Percentiles rank a stretch among this genome's conserved stretches.
These are phyloP conservation scores for Seminavis robusta DNA, from an alignment of 108 stramenopile genomes.

Conservation along the genomic window DNA sequence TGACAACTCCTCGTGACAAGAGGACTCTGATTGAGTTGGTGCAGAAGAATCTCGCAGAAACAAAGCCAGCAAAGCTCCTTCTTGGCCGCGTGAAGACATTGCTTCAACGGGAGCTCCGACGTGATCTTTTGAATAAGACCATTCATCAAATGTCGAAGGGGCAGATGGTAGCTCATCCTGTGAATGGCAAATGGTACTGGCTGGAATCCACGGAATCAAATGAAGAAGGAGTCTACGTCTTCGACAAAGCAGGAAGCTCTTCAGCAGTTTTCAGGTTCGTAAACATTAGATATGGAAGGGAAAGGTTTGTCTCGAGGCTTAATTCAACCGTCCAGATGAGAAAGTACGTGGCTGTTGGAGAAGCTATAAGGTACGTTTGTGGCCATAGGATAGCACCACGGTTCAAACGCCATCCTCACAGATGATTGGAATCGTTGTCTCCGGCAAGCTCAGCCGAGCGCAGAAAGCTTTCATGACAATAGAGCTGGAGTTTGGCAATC, in stretches of 20 bases:
- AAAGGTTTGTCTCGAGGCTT: neutral
- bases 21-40: constrained; percentile 36
- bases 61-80: constrained; percentile 23
- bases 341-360: constrained; percentile 33
- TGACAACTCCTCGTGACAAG: constrained; percentile 30
- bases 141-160: constrained; percentile 30
- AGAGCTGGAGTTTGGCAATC: constrained; percentile 28
- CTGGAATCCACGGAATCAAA: too few relatives aligned
- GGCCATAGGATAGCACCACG: too few relatives aligned
- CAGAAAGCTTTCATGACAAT: constrained; percentile 39
- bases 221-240: constrained; percentile 21
- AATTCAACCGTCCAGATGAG: constrained; percentile 4
- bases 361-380: too few relatives aligned
- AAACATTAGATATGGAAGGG: constrained; percentile 17
- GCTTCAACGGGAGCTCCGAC: constrained; percentile 24
- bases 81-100: constrained; percentile 24
- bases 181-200: constrained; percentile 34
- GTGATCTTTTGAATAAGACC: constrained; percentile 24
- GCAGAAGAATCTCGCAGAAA: constrained; percentile 5
- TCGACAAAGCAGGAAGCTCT: constrained; percentile 13
- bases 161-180: constrained; percentile 5
- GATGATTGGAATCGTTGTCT: too few relatives aligned
- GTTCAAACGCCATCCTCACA: too few relatives aligned
- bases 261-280: constrained; percentile 13
- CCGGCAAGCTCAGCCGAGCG: constrained; percentile 28